Percentiles rank a stretch among this genome's conserved stretches.
Conservation (phyloP, 768 basidiomycete species). For the Tylopilus intermedius region DNA sequence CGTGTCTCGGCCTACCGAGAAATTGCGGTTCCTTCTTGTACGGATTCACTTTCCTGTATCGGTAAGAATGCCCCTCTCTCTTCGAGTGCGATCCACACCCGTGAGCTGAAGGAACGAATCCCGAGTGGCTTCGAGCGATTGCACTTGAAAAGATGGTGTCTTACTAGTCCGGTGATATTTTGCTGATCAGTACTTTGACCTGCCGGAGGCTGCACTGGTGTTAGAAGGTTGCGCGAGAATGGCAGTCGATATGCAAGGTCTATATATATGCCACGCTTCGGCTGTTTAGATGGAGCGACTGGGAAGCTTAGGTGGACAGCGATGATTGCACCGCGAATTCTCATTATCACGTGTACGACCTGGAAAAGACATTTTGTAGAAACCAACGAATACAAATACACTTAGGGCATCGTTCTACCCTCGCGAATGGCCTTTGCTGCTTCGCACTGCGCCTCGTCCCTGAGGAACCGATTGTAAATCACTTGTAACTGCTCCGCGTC, state of each 20-base stretch:
- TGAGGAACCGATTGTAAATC: constrained; percentile 52
- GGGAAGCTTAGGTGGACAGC: too few species aligned
- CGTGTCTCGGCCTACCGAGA: constrained; percentile 23
- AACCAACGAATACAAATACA: not conserved
- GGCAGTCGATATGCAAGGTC: too few species aligned
- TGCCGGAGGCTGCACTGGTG: too few species aligned
- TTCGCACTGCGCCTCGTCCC: constrained; percentile 52
- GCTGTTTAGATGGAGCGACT: too few species aligned
- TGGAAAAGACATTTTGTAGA: not conserved
- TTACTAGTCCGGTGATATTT: too few species aligned
- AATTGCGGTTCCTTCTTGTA: constrained; percentile 64
- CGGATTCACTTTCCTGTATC: constrained; percentile 63
- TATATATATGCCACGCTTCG: too few species aligned
- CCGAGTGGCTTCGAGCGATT: too few species aligned
- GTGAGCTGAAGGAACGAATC: constrained; percentile 35
- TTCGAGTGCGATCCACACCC: constrained; percentile 64
- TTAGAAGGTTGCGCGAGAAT: too few species aligned
- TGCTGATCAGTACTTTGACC: too few species aligned
- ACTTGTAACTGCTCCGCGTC: constrained; percentile 40
- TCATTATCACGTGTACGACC: too few species aligned
- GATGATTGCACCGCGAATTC: too few species aligned
- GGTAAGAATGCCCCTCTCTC: constrained; percentile 62
- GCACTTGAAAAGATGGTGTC: too few species aligned
- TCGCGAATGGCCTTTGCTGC: constrained; percentile 48
- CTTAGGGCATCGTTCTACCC: constrained; percentile 37